Percentiles rank a stretch among this genome's conserved stretches.
Evolutionary conservation across 2,329 filamentous ascomycete genomes (phyloP).

Genomic region (Claviceps fusiformis): DNA sequence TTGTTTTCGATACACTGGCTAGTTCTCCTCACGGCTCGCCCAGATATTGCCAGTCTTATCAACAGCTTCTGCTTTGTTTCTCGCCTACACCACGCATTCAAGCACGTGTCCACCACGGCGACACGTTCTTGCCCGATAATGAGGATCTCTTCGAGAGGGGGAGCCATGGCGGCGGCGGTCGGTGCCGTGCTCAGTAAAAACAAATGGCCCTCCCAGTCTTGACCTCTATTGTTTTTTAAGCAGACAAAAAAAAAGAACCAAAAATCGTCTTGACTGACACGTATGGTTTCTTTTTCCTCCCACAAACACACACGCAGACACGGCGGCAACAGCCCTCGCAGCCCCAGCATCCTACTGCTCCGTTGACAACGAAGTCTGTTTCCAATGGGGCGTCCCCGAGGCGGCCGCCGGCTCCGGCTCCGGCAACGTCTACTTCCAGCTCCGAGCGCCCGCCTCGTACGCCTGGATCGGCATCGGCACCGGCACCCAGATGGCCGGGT

Average conservation of each 20-base stretch:
- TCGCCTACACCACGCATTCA: neutral
- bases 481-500: conserved; percentile 37
- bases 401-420: conserved; percentile 30
- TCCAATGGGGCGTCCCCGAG: conserved; percentile 40
- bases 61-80: neutral
- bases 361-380: conserved; percentile 31
- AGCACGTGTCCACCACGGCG: neutral
- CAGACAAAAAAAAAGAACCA: too few relatives aligned
- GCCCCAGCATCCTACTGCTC: conserved; percentile 27
- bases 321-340: conserved; percentile 11
- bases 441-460: conserved; percentile 38
- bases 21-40: neutral
- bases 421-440: conserved; percentile 48
- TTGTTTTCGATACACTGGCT: neutral
- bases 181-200: neutral
- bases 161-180: neutral
- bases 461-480: conserved; percentile 46
- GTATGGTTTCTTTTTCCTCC: too few relatives aligned
- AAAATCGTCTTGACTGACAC: neutral
- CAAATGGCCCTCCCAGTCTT: neutral
- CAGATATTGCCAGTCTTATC: neutral
- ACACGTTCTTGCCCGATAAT: neutral
- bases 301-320: conserved; percentile 10
- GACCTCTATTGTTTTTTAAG: neutral
- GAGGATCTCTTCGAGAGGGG: neutral